Conservation (phyloP, 2,329 filamentous ascomycete species). For the Bipolaris oryzae region DNA sequence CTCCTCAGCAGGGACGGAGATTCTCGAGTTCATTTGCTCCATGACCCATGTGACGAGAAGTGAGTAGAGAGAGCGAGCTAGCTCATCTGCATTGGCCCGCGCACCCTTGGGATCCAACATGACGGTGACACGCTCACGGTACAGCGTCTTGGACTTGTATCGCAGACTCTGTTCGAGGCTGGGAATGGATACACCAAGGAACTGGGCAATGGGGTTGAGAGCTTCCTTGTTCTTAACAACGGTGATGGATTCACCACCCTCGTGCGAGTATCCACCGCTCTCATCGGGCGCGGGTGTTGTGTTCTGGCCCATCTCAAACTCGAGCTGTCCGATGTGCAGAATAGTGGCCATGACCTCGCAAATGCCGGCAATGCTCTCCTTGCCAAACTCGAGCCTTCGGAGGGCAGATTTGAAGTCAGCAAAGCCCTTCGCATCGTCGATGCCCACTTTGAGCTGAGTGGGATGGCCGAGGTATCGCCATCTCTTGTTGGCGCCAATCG, state of each 20-base stretch:
- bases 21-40: constrained; percentile 86
- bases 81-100: constrained; percentile 88
- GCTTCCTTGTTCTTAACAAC: constrained; percentile 93
- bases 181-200: constrained; percentile 80
- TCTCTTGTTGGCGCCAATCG: constrained; percentile 70
- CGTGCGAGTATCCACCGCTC: constrained; percentile 94
- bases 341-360: constrained; percentile 94
- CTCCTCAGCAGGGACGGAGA: constrained; percentile 84
- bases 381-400: constrained; percentile 90
- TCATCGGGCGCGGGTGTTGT: constrained; percentile 84
- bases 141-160: constrained; percentile 96
- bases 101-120: constrained; percentile 95
- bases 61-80: constrained; percentile 91
- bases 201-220: constrained; percentile 85
- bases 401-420: constrained; percentile 97
- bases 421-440: constrained; percentile 95
- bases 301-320: constrained; percentile 82
- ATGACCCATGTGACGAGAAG: constrained; percentile 93
- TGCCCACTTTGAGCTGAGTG: constrained; percentile 93
- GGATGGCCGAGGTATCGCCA: constrained; percentile 98
- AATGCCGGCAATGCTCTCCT: constrained; percentile 92
- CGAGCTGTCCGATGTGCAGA: constrained; percentile 95
- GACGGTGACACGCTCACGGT: constrained; percentile 95
- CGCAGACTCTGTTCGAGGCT: constrained; percentile 88
- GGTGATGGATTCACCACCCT: constrained; percentile 85